A percentile compares a stretch with the other conserved stretches of the same genome.
Conservation (phyloP, 208 protist genomes). For the Wallacemonas sp. region DNA sequence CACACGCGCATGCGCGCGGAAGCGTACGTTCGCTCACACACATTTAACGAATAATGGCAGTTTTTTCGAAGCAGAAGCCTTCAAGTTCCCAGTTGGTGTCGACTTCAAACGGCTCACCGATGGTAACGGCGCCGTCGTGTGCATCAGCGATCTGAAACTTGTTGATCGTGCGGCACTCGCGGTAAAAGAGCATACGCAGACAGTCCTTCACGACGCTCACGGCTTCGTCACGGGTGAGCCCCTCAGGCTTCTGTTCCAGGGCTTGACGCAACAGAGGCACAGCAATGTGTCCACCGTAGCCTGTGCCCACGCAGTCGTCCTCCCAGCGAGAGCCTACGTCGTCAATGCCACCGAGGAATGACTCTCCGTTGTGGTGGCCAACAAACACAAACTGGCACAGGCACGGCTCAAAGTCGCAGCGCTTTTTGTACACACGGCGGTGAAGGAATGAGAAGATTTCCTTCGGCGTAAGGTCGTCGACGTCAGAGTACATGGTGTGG, state of each 20-base stretch:
- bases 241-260: constrained; percentile 66
- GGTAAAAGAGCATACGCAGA: constrained; percentile 96
- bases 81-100: constrained; percentile 94
- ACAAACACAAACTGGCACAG: constrained; percentile 96
- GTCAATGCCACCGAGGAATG: constrained; percentile 95
- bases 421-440: constrained; percentile 93
- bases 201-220: constrained; percentile 85
- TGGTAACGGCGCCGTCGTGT: constrained; percentile 53
- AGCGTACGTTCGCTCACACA: too few relatives aligned
- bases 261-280: constrained; percentile 93
- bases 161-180: constrained; percentile 96
- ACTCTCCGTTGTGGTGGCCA: constrained; percentile 81
- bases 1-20: too few relatives aligned
- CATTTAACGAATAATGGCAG: constrained; percentile 81
- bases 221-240: constrained; percentile 89
- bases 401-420: constrained; percentile 95
- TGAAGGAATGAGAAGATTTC: constrained; percentile 94
- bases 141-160: constrained; percentile 92
- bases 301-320: constrained; percentile 93
- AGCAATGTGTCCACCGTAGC: constrained; percentile 95
- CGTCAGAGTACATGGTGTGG: constrained; percentile 76
- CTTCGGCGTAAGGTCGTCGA: constrained; percentile 65
- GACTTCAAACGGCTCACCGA: constrained; percentile 91
- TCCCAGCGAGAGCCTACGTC: constrained; percentile 93
- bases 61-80: constrained; percentile 85